Percentiles rank a stretch among this genome's conserved stretches.
phyloP scores from a whole-genome alignment of 257 asterid species.

The Fraxinus anomala region DNA sequence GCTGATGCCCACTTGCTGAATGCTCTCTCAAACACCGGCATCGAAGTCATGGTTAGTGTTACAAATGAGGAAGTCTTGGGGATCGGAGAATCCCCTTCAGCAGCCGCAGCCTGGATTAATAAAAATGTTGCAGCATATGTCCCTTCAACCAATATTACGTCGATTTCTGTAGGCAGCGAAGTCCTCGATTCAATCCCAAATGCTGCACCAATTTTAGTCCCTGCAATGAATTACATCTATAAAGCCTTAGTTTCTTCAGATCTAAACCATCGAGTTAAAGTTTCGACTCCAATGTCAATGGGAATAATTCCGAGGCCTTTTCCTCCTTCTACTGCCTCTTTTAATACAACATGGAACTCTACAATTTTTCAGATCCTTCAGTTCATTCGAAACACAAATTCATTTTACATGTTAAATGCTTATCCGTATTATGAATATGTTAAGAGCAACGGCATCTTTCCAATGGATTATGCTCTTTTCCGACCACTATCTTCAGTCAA shows the following conservation, averaged over 20 bases:
- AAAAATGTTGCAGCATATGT: slow-evolving; percentile 59
- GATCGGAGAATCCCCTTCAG: slow-evolving; percentile 65
- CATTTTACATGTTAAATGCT: slow-evolving; percentile 82
- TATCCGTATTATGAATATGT: slow-evolving; percentile 72
- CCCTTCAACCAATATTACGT: slow-evolving; percentile 73
- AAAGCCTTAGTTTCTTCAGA: slow-evolving; percentile 77
- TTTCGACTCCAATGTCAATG: slow-evolving; percentile 80
- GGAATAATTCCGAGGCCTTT: slow-evolving; percentile 61
- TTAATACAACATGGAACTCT: slow-evolving; percentile 59
- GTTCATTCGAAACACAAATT: slow-evolving; percentile 67
- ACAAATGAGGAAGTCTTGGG: slow-evolving; percentile 70
- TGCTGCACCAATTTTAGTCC: slow-evolving; percentile 63
- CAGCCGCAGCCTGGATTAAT: slow-evolving; percentile 79
- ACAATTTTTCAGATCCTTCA: slow-evolving; percentile 67
- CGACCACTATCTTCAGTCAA: slow-evolving; percentile 68
- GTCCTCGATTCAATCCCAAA: slow-evolving; percentile 68
- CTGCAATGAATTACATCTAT: slow-evolving; percentile 73
- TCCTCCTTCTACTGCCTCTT: slow-evolving; percentile 83
- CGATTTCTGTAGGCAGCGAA: slow-evolving; percentile 82
- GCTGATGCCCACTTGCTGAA: slow-evolving; percentile 69
- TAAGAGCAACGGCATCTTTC: slow-evolving; percentile 67
- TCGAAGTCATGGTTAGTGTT: slow-evolving; percentile 76
- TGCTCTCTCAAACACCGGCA: slow-evolving; percentile 71
- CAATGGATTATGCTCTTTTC: slow-evolving; percentile 82
- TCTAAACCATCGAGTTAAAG: slow-evolving; percentile 57